phyloP scores from a whole-genome alignment of 1,284 basidiomycete species.

The Trichosporon inkin region DNA sequence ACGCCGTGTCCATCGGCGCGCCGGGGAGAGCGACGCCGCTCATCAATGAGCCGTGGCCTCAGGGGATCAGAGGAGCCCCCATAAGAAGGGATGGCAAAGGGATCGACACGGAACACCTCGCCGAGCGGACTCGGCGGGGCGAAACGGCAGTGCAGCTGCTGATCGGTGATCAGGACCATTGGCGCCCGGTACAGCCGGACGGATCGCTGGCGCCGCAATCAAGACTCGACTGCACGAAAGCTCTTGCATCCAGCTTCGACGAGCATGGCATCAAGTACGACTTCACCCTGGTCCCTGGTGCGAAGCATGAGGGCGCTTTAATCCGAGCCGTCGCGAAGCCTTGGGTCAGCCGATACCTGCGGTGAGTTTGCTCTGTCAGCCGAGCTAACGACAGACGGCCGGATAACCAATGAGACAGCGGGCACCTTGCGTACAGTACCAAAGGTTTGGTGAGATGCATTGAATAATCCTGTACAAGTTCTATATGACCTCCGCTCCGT shows the following conservation, averaged over 20 bases:
- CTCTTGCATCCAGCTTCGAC: conserved; percentile 18
- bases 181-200: conserved; percentile 18
- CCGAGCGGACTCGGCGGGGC: neutral
- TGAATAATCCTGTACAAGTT: conserved; percentile 5
- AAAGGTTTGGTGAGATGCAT: neutral
- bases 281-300: conserved; percentile 10
- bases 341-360: conserved; percentile 12
- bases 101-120: conserved; percentile 3
- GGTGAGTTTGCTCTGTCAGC: neutral
- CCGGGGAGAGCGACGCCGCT: conserved; percentile 23
- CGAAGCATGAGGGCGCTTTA: conserved; percentile 16
- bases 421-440: neutral
- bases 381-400: neutral
- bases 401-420: neutral
- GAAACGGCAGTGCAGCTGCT: conserved; percentile 15
- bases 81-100: neutral
- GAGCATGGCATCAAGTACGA: conserved; percentile 14
- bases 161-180: conserved; percentile 19
- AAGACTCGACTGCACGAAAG: conserved; percentile 19
- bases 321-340: conserved; percentile 18
- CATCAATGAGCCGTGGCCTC: conserved; percentile 17
- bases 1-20: conserved; percentile 25
- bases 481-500: conserved; percentile 11
- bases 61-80: conserved; percentile 14
- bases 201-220: conserved; percentile 13